phyloP scores from a whole-genome alignment of 1,284 basidiomycete genomes.

The Rhodotorula sp. region DNA sequence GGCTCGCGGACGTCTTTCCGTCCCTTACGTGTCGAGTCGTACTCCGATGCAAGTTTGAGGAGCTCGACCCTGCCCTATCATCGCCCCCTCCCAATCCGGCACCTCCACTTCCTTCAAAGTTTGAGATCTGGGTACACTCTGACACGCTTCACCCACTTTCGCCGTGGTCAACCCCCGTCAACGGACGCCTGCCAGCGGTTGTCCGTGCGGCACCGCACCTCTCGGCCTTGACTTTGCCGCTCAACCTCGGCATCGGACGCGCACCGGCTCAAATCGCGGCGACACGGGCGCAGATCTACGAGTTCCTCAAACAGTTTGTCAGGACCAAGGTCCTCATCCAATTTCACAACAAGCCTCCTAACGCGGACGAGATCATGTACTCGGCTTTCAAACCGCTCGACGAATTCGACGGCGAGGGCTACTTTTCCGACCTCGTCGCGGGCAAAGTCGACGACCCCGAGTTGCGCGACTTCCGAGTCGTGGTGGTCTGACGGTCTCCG shows the following conservation, averaged over 20 bases:
- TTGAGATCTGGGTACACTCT: too few relatives aligned
- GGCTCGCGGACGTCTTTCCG: too few relatives aligned
- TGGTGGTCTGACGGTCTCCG: not conserved
- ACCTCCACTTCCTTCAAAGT: too few relatives aligned
- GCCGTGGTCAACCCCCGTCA: too few relatives aligned
- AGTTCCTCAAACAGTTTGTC: not conserved
- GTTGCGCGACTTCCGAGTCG: not conserved
- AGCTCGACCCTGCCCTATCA: too few relatives aligned
- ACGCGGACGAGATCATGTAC: not conserved
- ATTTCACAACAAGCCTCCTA: not conserved
- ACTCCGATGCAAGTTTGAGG: too few relatives aligned
- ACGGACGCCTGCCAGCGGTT: too few relatives aligned
- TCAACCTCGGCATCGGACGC: not conserved
- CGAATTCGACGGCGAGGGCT: not conserved
- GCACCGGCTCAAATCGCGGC: not conserved
- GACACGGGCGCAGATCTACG: not conserved
- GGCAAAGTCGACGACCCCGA: not conserved
- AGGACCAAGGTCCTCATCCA: not conserved
- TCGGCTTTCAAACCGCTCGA: not conserved
- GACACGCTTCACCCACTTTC: too few relatives aligned
- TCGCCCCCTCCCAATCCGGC: too few relatives aligned
- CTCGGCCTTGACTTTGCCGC: not conserved
- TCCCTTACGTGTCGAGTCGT: too few relatives aligned
- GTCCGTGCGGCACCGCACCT: not conserved
- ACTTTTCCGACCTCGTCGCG: not conserved